Conservation (phyloP, 495 filamentous ascomycete genomes). For the Neurospora intermedia region DNA sequence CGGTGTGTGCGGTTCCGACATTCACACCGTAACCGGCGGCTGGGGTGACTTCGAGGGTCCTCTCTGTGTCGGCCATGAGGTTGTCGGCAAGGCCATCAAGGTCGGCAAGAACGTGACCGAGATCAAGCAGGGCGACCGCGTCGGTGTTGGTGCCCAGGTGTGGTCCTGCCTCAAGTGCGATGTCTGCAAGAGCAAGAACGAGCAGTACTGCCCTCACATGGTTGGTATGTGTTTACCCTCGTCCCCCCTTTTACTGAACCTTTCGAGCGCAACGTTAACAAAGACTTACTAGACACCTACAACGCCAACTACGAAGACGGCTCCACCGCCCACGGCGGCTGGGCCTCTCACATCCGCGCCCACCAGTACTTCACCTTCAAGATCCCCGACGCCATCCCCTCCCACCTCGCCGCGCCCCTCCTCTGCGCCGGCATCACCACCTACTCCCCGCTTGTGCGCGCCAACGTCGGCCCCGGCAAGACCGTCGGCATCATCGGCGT, state of each 20-base stretch:
- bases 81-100: conserved; percentile 60
- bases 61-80: conserved; percentile 67
- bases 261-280: background rate
- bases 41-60: conserved; percentile 59
- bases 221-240: conserved; percentile 19
- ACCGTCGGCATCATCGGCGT: conserved; percentile 61
- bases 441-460: conserved; percentile 55
- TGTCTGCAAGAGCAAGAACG: conserved; percentile 42
- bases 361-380: conserved; percentile 68
- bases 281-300: conserved; percentile 15
- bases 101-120: conserved; percentile 41
- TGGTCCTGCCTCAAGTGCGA: conserved; percentile 54
- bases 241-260: background rate
- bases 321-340: conserved; percentile 27
- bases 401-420: conserved; percentile 59
- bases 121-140: conserved; percentile 64
- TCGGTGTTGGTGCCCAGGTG: conserved; percentile 71
- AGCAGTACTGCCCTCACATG: conserved; percentile 66
- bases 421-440: conserved; percentile 70
- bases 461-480: conserved; percentile 53
- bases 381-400: conserved; percentile 59
- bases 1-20: conserved; percentile 70
- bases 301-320: conserved; percentile 22
- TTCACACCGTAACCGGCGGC: conserved; percentile 67
- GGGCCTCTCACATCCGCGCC: conserved; percentile 50